Evolutionary conservation across 1,284 basidiomycete genomes (phyloP), one percentile per base, ranked within the genome.

Genomic region (Marasmius sp.): DNA sequence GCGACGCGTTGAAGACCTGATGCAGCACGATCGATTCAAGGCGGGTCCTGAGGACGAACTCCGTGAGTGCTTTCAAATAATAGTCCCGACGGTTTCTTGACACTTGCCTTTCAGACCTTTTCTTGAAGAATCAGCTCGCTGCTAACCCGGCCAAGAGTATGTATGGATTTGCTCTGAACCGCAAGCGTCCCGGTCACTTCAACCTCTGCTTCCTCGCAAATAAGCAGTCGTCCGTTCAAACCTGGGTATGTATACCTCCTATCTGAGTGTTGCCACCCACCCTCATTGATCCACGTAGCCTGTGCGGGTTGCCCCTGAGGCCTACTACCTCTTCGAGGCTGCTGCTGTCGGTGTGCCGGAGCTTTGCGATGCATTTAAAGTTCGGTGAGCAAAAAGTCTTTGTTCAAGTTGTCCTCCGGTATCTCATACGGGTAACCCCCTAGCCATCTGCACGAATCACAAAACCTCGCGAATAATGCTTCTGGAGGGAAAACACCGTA

Each of bases 21-120:
- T 95, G 87, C 86, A 89, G 53, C 94, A 97, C 73, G 97, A 99
- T 72, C 98, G 98, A 76, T 99, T 93, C 84, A 95, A 96, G 75
- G 88, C 87, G 52, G 89, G 90, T 22, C 84, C 91, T 33, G 93
- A 95, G 74, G 89, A 94, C 65, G 93, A 97, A 69, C 85, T 99
- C 60, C 92, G 94, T 96, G 68, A 75, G 94, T 84, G n/a, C 18
- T 12, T 11, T 47, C 51, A 18, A 34, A 36, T 12, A 16, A 10
- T 10, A 49, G 27, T 33, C 62, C 22, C 27, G 11, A 45, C 36
- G n/a, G 43, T 47, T 34, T 38, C 50, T 18, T 38, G 64, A 27
- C 47, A 20, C 14, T 57, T 34, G 9, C 7, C 4, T 37, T 62
- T 7, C 71, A 96, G 94, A 96, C 71, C 76, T 92, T n/a, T 95